Conservation (phyloP, 306 rosid species). For the Lotus japonicus region DNA sequence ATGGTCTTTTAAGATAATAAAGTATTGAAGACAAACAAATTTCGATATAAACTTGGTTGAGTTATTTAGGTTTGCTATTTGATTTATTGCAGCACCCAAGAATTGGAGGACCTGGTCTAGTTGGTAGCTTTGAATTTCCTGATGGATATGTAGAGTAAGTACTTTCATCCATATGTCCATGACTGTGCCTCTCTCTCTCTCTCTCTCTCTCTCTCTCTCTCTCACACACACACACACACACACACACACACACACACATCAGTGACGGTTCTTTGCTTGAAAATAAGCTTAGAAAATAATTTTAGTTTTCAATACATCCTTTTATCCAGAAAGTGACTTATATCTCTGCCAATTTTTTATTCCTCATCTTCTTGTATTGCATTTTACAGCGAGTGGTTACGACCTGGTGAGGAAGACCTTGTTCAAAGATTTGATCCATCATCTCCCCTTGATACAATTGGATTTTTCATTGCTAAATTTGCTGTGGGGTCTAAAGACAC, state of each 20-base stretch:
- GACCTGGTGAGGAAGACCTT: constrained; percentile 87
- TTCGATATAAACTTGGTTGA: neutral
- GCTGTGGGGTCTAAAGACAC: constrained; percentile 57
- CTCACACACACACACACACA: no score
- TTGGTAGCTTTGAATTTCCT: constrained; percentile 66
- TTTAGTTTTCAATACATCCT: neutral
- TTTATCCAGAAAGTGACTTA: neutral
- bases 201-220: neutral
- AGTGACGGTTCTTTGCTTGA: neutral
- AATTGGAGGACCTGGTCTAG: constrained; percentile 93
- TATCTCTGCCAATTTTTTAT: neutral
- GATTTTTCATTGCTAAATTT: constrained; percentile 91
- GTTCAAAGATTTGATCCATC: constrained; percentile 98
- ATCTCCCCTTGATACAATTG: constrained; percentile 70
- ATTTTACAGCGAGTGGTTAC: constrained; percentile 69
- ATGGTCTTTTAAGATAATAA: neutral
- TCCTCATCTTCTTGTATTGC: neutral
- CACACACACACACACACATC: no score
- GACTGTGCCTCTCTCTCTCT: neutral
- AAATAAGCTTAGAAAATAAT: neutral
- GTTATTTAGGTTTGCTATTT: constrained; percentile 18
- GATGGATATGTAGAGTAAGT: constrained; percentile 82
- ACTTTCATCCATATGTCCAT: constrained; percentile 7
- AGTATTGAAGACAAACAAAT: neutral
- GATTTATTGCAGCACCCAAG: constrained; percentile 61